A percentile compares a stretch with the other conserved stretches of the same genome.
Conservation (phyloP, 805 yeast genomes). For the Lipomyces kockii region DNA sequence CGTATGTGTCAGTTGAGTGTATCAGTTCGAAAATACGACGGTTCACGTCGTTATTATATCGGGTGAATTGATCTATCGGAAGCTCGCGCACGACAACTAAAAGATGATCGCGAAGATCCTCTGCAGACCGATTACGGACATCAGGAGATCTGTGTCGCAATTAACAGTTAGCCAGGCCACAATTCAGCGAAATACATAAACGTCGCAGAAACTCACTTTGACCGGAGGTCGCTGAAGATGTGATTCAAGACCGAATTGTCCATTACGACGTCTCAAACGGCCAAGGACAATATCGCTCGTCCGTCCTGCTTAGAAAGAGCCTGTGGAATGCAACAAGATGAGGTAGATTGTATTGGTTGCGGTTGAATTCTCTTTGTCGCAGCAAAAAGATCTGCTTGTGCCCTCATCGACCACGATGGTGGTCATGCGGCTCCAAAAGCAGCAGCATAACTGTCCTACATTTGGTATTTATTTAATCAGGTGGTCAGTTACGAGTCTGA, state of each 20-base stretch:
- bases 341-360: not conserved
- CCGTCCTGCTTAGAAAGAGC: not conserved
- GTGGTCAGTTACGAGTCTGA: no score
- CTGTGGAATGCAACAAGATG: not conserved
- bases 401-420: not conserved
- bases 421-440: no score
- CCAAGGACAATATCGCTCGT: slow-evolving; percentile 5
- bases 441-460: no score
- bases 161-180: not conserved
- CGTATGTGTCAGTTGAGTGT: slow-evolving; percentile 70
- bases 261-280: slow-evolving; percentile 36
- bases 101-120: slow-evolving; percentile 70
- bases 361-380: not conserved
- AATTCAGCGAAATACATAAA: not conserved
- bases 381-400: not conserved
- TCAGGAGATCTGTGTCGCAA: slow-evolving; percentile 23
- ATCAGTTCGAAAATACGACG: slow-evolving; percentile 84
- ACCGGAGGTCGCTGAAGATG: slow-evolving; percentile 55
- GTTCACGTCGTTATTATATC: slow-evolving; percentile 84
- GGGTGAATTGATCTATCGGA: slow-evolving; percentile 77
- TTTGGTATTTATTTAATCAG: no score
- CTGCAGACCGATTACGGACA: slow-evolving; percentile 57
- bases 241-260: slow-evolving; percentile 59
- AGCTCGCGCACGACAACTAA: slow-evolving; percentile 77
- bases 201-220: slow-evolving; percentile 41